phyloP scores from a whole-genome alignment of 352 stramenopile species.

The Blastocystis hominis region DNA sequence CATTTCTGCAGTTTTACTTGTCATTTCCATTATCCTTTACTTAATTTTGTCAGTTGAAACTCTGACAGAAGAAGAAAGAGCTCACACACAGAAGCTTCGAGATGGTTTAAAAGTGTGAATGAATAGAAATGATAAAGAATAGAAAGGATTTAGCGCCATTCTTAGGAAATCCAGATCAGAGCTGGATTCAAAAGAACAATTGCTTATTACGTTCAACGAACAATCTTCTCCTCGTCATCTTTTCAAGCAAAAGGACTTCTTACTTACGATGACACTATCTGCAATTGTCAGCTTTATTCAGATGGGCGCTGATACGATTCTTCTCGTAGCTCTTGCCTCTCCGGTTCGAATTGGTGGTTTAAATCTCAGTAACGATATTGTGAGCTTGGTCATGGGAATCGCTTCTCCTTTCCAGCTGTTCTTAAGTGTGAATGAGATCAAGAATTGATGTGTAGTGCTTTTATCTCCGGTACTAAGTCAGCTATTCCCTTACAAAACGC shows the following conservation, averaged over 20 bases:
- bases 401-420: slow-evolving; percentile 3
- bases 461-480: not conserved
- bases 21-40: not conserved
- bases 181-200: not conserved
- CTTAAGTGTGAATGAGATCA: not conserved
- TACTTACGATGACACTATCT: not conserved
- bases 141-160: slow-evolving; percentile 20
- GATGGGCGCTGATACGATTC: slow-evolving; percentile 7
- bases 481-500: not conserved
- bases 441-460: not conserved
- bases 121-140: not conserved
- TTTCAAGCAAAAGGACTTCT: slow-evolving; percentile 7
- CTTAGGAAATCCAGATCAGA: not conserved
- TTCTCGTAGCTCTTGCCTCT: not conserved
- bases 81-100: not conserved
- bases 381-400: not conserved
- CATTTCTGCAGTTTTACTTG: not conserved
- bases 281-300: not conserved
- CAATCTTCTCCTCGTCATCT: not conserved
- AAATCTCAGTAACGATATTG: not conserved
- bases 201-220: not conserved
- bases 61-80: slow-evolving; percentile 1
- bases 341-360: not conserved
- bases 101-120: not conserved
- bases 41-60: slow-evolving; percentile 9